Evolutionary conservation across 1,139 yeast species (phyloP).

Genomic region (Scheffersomyces cryptocercus): DNA sequence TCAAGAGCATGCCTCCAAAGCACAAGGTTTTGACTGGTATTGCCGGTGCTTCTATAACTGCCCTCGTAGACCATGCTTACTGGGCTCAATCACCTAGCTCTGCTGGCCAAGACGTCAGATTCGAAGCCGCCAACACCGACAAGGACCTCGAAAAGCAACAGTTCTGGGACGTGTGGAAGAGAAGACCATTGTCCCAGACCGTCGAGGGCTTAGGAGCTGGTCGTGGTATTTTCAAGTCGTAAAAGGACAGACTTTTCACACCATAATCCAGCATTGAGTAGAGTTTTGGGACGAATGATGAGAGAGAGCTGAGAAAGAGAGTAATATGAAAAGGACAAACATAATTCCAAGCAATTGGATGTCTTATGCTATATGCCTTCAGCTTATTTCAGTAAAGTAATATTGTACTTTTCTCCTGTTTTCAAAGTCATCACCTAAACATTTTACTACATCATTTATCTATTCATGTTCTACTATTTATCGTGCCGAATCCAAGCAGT

Average conservation of each 20-base stretch:
- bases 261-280: no score
- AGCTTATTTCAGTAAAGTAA: no score
- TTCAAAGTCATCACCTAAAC: no score
- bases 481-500: no score
- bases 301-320: neutral
- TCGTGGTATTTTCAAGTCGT: constrained; percentile 47
- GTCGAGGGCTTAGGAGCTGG: constrained; percentile 73
- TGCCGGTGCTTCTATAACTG: constrained; percentile 42
- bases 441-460: no score
- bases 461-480: no score
- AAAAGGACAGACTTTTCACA: neutral
- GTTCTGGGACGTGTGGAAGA: constrained; percentile 80
- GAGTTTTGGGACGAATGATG: no score
- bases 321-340: no score
- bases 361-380: neutral
- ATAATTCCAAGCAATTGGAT: neutral
- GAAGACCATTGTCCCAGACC: constrained; percentile 83
- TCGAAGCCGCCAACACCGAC: constrained; percentile 36
- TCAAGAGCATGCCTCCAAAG: constrained; percentile 43
- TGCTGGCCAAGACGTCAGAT: constrained; percentile 40
- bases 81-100: constrained; percentile 47
- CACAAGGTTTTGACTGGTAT: constrained; percentile 46
- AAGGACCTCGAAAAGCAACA: constrained; percentile 53
- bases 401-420: no score
- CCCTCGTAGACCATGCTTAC: constrained; percentile 40